phyloP scores from a whole-genome alignment of 805 yeast species.

The Tetrapisispora namnaoensis region DNA sequence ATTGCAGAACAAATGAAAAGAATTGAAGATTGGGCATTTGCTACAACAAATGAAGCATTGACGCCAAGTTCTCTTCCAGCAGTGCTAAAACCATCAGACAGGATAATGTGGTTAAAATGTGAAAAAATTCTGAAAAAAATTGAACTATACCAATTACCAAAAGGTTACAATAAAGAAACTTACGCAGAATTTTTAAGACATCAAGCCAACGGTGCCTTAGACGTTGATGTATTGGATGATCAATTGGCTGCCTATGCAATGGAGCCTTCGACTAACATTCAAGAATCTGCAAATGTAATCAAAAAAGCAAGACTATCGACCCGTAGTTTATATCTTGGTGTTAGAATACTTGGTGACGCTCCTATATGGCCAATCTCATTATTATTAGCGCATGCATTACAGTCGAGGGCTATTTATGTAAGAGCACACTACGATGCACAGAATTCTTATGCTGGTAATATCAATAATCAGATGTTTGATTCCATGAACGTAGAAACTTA shows the following conservation, averaged over 20 bases:
- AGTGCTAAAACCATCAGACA: constrained; percentile 38
- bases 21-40: constrained; percentile 42
- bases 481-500: constrained; percentile 4
- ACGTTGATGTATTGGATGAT: constrained; percentile 33
- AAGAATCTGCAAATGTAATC: constrained; percentile 40
- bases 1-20: constrained; percentile 50
- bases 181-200: constrained; percentile 49
- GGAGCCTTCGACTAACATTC: constrained; percentile 33
- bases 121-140: constrained; percentile 51
- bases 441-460: background rate
- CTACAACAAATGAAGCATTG: constrained; percentile 33
- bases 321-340: constrained; percentile 58
- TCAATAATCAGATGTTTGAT: background rate
- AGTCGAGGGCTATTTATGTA: constrained; percentile 45
- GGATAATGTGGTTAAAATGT: constrained; percentile 56
- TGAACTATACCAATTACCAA: constrained; percentile 46
- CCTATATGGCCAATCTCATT: constrained; percentile 81
- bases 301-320: constrained; percentile 42
- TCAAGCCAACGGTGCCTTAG: constrained; percentile 53
- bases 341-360: constrained; percentile 69
- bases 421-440: background rate
- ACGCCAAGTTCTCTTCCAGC: constrained; percentile 26
- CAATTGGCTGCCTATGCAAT: constrained; percentile 40
- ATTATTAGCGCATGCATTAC: constrained; percentile 70
- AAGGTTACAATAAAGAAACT: constrained; percentile 40